phyloP scores from a whole-genome alignment of 176 grass and related monocot genomes.

The Aegilops umbellulata region DNA sequence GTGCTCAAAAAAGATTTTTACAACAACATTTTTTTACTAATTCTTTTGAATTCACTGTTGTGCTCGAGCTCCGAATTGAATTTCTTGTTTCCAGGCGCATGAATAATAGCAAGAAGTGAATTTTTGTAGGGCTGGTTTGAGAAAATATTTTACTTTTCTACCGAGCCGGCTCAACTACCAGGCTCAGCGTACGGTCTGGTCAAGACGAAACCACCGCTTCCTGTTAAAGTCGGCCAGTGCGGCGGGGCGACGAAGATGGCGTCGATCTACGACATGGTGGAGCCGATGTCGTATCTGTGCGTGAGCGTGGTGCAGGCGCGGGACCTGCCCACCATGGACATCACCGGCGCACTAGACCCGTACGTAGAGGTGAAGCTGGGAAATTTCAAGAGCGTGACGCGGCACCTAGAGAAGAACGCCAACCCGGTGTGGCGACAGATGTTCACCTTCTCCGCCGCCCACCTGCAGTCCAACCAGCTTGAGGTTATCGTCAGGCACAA shows the following conservation, averaged over 20 bases:
- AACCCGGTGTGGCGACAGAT: slow-evolving; percentile 75
- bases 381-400: slow-evolving; percentile 59
- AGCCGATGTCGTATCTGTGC: slow-evolving; percentile 57
- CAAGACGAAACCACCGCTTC: no score
- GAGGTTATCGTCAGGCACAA: slow-evolving; percentile 76
- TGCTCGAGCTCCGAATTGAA: no score
- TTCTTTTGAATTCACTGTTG: no score
- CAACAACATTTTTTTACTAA: no score
- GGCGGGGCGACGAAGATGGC: slow-evolving; percentile 14
- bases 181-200: no score
- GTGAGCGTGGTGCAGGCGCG: slow-evolving; percentile 67
- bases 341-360: slow-evolving; percentile 74
- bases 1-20: no score
- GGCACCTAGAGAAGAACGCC: slow-evolving; percentile 53
- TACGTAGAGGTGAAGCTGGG: slow-evolving; percentile 80
- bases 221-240: no score
- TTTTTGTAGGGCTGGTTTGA: no score
- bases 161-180: no score
- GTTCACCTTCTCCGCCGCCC: slow-evolving; percentile 66
- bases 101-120: no score
- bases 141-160: no score
- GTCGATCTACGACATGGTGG: slow-evolving; percentile 66
- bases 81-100: no score
- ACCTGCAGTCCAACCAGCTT: slow-evolving; percentile 46
- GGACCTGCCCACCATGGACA: slow-evolving; percentile 55